A percentile compares a stretch with the other conserved stretches of the same genome.
phyloP scores from a whole-genome alignment of 139 green algal species.

The Chlorella sp. region DNA sequence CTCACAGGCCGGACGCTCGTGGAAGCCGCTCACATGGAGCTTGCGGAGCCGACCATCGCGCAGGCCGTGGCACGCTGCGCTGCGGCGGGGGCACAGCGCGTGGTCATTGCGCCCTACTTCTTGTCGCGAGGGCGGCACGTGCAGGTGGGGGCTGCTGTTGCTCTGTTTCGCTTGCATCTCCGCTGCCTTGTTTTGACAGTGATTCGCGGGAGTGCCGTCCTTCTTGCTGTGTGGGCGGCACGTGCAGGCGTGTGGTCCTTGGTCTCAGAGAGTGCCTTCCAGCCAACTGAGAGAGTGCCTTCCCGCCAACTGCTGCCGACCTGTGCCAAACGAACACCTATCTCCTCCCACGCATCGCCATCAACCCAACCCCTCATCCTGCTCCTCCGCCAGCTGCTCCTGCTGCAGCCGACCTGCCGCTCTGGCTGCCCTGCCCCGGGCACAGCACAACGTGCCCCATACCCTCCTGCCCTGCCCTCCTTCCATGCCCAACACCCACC shows the following conservation, averaged over 20 bases:
- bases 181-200: no score
- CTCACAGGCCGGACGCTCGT: slow-evolving; percentile 63
- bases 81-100: slow-evolving; percentile 46
- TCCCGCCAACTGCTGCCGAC: no score
- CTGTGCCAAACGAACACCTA: no score
- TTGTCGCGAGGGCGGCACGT: slow-evolving; percentile 84
- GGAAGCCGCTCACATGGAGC: slow-evolving; percentile 91
- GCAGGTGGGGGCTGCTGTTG: slow-evolving; percentile 18
- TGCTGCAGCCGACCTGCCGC: slow-evolving; percentile 2
- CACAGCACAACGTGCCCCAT: no score
- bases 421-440: neutral
- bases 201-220: no score
- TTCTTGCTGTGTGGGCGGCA: neutral
- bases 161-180: no score
- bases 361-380: neutral
- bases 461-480: no score
- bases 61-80: slow-evolving; percentile 69
- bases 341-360: no score
- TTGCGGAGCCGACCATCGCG: slow-evolving; percentile 82
- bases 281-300: no score
- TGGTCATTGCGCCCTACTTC: slow-evolving; percentile 92
- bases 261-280: neutral
- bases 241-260: neutral
- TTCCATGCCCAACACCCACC: neutral
- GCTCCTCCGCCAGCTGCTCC: neutral